Conservation (phyloP, 2,329 filamentous ascomycete species). For the Fusarium sp. region DNA sequence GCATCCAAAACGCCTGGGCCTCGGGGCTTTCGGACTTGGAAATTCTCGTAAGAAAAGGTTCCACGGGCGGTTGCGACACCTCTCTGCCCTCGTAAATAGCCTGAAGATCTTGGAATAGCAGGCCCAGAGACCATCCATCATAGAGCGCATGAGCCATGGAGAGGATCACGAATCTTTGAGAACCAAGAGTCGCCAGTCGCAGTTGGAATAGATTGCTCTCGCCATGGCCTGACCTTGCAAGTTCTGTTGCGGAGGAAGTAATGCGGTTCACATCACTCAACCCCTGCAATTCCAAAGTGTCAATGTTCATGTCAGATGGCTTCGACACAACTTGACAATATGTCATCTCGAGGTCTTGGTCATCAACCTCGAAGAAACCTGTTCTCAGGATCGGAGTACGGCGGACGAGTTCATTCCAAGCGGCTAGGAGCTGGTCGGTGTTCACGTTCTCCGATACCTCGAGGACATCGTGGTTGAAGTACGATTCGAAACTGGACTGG, state of each 20-base stretch:
- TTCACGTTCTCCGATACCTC: slow-evolving; percentile 68
- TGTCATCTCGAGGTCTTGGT: slow-evolving; percentile 63
- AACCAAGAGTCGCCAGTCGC: slow-evolving; percentile 51
- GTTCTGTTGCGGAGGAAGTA: slow-evolving; percentile 51
- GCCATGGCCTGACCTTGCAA: slow-evolving; percentile 54
- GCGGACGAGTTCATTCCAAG: slow-evolving; percentile 72
- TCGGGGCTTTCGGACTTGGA: slow-evolving; percentile 34
- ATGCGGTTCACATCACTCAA: slow-evolving; percentile 51
- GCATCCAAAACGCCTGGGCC: slow-evolving; percentile 74
- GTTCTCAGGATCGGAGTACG: slow-evolving; percentile 80
- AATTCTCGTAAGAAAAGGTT: slow-evolving; percentile 59
- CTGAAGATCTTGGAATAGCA: slow-evolving; percentile 78
- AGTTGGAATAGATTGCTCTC: slow-evolving; percentile 62
- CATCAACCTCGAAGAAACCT: slow-evolving; percentile 74
- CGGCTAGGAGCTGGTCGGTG: slow-evolving; percentile 64
- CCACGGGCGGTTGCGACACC: slow-evolving; percentile 59
- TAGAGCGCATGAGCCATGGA: slow-evolving; percentile 90
- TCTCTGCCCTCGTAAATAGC: slow-evolving; percentile 68
- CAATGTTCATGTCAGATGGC: slow-evolving; percentile 33
- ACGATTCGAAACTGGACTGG: slow-evolving; percentile 77
- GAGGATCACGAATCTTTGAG: slow-evolving; percentile 63
- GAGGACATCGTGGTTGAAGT: slow-evolving; percentile 88
- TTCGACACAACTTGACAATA: slow-evolving; percentile 63
- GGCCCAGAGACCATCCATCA: slow-evolving; percentile 84
- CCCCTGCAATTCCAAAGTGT: slow-evolving; percentile 38